A percentile compares a stretch with the other conserved stretches of the same genome.
Conservation (phyloP, 108 stramenopile species). For the Bacterosira constricta region DNA sequence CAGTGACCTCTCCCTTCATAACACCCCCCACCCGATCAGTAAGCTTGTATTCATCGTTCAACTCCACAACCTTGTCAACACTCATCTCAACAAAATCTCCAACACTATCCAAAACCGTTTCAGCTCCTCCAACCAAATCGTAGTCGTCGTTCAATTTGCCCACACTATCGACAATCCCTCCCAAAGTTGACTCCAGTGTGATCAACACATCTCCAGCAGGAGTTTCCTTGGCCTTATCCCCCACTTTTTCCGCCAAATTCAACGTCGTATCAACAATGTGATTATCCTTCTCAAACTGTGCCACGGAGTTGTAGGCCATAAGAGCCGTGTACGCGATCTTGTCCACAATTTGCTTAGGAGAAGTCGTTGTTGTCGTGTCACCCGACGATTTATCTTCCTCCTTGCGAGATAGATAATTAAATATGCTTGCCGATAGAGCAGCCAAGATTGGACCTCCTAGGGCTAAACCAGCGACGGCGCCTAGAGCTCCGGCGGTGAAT, state of each 20-base stretch:
- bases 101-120: constrained; percentile 36
- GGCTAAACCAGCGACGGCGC: constrained; percentile 32
- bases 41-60: constrained; percentile 41
- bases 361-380: not conserved
- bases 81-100: constrained; percentile 46
- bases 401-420: constrained; percentile 45
- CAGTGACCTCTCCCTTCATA: constrained; percentile 16
- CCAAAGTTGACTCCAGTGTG: constrained; percentile 14
- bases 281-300: constrained; percentile 34
- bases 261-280: constrained; percentile 26
- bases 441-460: constrained; percentile 71
- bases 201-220: not conserved
- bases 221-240: constrained; percentile 22
- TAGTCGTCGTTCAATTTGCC: constrained; percentile 40
- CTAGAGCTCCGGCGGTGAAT: constrained; percentile 44
- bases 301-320: constrained; percentile 25
- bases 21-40: constrained; percentile 33
- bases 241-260: not conserved
- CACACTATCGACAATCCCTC: constrained; percentile 14
- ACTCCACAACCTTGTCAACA: constrained; percentile 40
- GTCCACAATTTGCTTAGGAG: constrained; percentile 34
- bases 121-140: constrained; percentile 35
- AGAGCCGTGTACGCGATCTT: constrained; percentile 24
- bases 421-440: constrained; percentile 63
- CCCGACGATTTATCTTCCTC: constrained; percentile 13